A percentile compares a stretch with the other conserved stretches of the same genome.
These are phyloP conservation scores for Trichosporon ovoides DNA, from an alignment of 1,284 basidiomycete genomes.

Conservation along the genomic window DNA sequence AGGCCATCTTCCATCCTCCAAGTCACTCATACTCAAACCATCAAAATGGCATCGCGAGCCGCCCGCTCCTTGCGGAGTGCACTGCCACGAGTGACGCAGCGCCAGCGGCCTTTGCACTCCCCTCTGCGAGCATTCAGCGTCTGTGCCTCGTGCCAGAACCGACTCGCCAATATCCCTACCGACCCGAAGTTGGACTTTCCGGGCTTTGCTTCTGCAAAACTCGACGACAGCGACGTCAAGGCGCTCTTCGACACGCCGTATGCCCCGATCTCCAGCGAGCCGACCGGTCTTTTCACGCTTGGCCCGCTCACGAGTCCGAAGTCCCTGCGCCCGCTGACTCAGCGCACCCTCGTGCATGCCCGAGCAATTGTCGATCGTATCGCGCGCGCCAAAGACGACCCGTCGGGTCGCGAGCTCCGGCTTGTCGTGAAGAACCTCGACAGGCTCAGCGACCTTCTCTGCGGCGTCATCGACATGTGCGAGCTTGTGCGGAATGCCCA, in stretches of 20 bases:
- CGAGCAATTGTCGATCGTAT: constrained; percentile 50
- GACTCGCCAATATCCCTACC: background rate
- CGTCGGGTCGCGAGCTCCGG: constrained; percentile 58
- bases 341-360: constrained; percentile 40
- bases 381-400: constrained; percentile 36
- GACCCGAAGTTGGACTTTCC: constrained; percentile 1
- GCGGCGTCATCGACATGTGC: constrained; percentile 92
- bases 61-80: background rate
- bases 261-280: constrained; percentile 12
- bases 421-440: constrained; percentile 91
- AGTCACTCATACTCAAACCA: background rate
- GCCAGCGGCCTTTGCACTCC: background rate
- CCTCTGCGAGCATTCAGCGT: background rate
- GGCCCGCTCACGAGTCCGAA: constrained; percentile 35
- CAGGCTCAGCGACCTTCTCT: constrained; percentile 87
- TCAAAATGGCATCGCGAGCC: constrained; percentile 5
- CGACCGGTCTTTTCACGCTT: constrained; percentile 43
- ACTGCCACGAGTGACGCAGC: background rate
- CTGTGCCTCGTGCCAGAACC: background rate
- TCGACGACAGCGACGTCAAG: constrained; percentile 15
- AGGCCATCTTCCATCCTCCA: background rate
- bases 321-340: constrained; percentile 37
- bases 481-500: constrained; percentile 91
- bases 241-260: constrained; percentile 16
- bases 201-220: background rate